phyloP scores from a whole-genome alignment of 768 basidiomycete genomes.

The Agaricus blazei region DNA sequence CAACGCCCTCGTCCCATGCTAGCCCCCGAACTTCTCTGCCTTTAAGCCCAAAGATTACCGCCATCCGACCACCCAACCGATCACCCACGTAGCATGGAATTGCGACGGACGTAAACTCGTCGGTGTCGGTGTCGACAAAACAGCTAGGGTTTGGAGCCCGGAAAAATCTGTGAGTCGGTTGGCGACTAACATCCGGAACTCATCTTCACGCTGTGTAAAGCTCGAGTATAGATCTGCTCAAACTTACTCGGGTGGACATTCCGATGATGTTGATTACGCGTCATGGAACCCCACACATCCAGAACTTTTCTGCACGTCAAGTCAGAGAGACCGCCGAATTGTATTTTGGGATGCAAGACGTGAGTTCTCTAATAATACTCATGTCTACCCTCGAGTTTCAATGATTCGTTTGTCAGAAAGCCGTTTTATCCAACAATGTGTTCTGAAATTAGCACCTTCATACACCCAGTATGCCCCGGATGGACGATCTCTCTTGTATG shows the following conservation, averaged over 20 bases:
- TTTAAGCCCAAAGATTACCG: conserved; percentile 75
- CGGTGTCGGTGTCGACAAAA: conserved; percentile 78
- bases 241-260: conserved; percentile 64
- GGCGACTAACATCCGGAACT: background rate
- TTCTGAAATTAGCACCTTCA: conserved; percentile 55
- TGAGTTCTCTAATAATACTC: conserved; percentile 27
- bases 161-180: conserved; percentile 62
- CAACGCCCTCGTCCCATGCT: conserved; percentile 14
- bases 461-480: conserved; percentile 72
- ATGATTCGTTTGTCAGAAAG: conserved; percentile 45
- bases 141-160: conserved; percentile 71
- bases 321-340: conserved; percentile 67
- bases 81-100: conserved; percentile 80
- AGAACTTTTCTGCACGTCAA: conserved; percentile 76
- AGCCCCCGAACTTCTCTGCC: conserved; percentile 77
- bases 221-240: conserved; percentile 67
- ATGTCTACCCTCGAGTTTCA: background rate
- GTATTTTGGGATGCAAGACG: conserved; percentile 86
- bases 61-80: conserved; percentile 55
- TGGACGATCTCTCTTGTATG: conserved; percentile 59
- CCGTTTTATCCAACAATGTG: conserved; percentile 56
- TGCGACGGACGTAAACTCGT: conserved; percentile 80
- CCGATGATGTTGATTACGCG: conserved; percentile 76
- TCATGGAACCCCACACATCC: conserved; percentile 86
- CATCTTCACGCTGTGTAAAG: conserved; percentile 25